Base-by-base conservation (phyloP, 2,329 filamentous ascomycete species). In the Epichloe sp. region DNA sequence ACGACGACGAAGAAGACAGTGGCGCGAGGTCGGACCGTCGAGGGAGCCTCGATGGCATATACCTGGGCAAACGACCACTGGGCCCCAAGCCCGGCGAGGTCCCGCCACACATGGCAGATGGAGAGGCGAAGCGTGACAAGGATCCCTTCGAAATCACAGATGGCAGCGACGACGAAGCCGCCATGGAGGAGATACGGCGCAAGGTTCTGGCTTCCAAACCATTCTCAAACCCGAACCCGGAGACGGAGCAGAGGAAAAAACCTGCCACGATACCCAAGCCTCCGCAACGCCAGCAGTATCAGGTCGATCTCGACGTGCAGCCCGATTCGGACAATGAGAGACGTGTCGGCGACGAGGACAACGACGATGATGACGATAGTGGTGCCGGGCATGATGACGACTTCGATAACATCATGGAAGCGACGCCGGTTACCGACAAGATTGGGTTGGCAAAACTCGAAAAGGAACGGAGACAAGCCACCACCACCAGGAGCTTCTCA, bases 371-470 rank as follows among this genome's bases (percentile, higher is more conserved):
- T 4, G 85, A 88, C 53, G 77, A 83, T 52, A 75, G 71, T 21
- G 66, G 70, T 23, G 79, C 60, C 5, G 76, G 71, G 10, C 80
- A 81, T 15, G 85, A 93, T 50, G 85, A 86, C 45, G 85, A 88
- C 47, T 95, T 97, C 62, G 91, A 97, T 62, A 85, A 85, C 57
- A 94, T 98, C 66, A 95, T 96, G 62, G 82, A 90, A 59, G 91
- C 93, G 0, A 91, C 88, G 3, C 88, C 88, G 0, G 80, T 94
- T 17, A 96, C 90, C 0, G 91, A 96, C 64, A 80, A 85, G 50
- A 86, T 86, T 12, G 91, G 91, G 0, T 60, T 82, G 51, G 65
- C 68, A 2, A 78, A 70, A 64, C 64, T 82, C 42, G 76, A 80
- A 54, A 79, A 75, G 65, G 77, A 80, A 58, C 69, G 76, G 40